Conservation (phyloP, 345 rosid genomes). For the Reutealis trisperma region DNA sequence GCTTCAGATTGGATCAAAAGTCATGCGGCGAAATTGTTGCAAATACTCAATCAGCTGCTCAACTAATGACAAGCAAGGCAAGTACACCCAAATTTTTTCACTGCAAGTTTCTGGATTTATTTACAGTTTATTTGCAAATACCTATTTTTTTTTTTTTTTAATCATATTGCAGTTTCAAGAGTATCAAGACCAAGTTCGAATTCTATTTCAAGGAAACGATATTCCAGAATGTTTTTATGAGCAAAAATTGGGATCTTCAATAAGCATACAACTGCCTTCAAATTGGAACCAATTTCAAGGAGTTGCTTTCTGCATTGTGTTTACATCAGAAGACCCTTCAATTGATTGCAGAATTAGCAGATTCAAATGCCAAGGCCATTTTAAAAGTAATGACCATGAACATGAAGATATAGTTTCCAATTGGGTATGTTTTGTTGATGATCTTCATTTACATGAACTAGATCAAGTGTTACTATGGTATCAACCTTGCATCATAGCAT, state of each 20-base stretch:
- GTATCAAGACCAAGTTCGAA: not conserved
- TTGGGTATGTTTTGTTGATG: no score
- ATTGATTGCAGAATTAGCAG: not conserved
- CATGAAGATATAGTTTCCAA: not conserved
- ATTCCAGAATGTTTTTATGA: not conserved
- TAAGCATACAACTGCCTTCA: not conserved
- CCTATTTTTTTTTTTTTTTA: no score
- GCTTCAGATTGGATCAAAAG: conserved; percentile 6
- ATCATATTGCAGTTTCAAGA: not conserved
- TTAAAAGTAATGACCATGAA: not conserved
- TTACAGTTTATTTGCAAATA: no score
- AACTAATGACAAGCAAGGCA: not conserved
- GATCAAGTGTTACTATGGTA: not conserved
- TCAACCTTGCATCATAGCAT: not conserved
- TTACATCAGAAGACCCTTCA: not conserved
- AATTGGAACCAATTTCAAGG: not conserved
- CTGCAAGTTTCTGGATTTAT: no score
- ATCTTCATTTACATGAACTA: not conserved
- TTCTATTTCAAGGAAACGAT: not conserved
- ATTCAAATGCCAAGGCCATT: not conserved
- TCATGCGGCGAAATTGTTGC: not conserved
- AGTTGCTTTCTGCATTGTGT: not conserved
- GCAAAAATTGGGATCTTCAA: not conserved
- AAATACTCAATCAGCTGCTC: not conserved
- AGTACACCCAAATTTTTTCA: no score